phyloP scores from a whole-genome alignment of 176 grass and related monocot genomes.

The Puccinellia tenuiflora region DNA sequence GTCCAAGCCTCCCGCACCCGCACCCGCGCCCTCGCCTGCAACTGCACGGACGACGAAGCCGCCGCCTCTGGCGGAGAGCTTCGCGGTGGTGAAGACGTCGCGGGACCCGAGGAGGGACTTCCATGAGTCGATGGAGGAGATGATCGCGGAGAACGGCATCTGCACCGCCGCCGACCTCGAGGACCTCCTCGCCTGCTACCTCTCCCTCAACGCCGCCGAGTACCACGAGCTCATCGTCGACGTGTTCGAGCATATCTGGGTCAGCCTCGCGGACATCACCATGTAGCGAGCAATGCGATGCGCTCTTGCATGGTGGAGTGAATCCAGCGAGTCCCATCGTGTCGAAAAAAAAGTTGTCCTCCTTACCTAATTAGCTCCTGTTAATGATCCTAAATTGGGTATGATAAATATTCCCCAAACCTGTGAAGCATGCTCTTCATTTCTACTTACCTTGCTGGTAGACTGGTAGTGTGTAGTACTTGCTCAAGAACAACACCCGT shows the following conservation, averaged over 20 bases:
- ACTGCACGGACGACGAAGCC: background rate
- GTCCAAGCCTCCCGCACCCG: background rate
- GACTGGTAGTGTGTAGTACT: background rate
- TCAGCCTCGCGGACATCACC: slow-evolving; percentile 45
- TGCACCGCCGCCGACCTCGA: slow-evolving; percentile 64
- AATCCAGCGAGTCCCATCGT: slow-evolving; percentile 8
- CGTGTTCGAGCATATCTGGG: slow-evolving; percentile 82
- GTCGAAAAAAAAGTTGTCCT: background rate
- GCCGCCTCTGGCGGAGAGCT: slow-evolving; percentile 43
- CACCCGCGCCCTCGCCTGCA: background rate
- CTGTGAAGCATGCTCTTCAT: background rate
- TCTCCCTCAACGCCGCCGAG: slow-evolving; percentile 76
- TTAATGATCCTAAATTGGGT: slow-evolving; percentile 30
- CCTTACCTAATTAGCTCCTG: slow-evolving; percentile 16
- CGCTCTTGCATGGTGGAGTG: slow-evolving; percentile 18
- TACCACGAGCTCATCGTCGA: slow-evolving; percentile 90
- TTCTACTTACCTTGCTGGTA: background rate
- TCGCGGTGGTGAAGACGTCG: slow-evolving; percentile 77
- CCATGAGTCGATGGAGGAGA: slow-evolving; percentile 92
- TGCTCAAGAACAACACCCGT: background rate
- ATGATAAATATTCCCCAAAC: slow-evolving; percentile 10
- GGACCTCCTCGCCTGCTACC: slow-evolving; percentile 94
- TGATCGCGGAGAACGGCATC: slow-evolving; percentile 81
- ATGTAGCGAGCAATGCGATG: slow-evolving; percentile 21
- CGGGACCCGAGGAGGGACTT: slow-evolving; percentile 72